Percentiles rank a stretch among this genome's conserved stretches.
These are phyloP conservation scores for Aspergillus niger DNA, from an alignment of 2,329 filamentous ascomycete genomes.

Conservation along the genomic window DNA sequence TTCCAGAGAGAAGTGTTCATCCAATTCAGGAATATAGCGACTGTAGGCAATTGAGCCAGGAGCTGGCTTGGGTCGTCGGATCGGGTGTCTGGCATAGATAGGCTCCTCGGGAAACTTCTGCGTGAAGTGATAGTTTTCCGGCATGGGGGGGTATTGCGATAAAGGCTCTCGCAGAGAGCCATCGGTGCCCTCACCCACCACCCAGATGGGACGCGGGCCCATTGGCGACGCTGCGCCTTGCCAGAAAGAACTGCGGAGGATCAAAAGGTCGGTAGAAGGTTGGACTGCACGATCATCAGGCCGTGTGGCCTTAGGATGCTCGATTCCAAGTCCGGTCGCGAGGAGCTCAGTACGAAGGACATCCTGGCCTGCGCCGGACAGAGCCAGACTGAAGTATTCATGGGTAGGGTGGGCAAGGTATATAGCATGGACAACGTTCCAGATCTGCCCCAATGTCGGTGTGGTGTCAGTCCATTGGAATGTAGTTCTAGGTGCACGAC, in stretches of 20 bases:
- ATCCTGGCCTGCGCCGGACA: conserved; percentile 35
- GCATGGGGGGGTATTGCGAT: conserved; percentile 43
- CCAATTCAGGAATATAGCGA: conserved; percentile 73
- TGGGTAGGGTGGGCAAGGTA: conserved; percentile 35
- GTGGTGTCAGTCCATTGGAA: conserved; percentile 36
- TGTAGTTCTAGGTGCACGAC: conserved; percentile 32
- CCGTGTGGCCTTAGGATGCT: conserved; percentile 24
- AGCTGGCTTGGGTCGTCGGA: conserved; percentile 69
- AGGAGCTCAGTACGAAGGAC: conserved; percentile 48
- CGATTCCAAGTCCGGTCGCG: conserved; percentile 31
- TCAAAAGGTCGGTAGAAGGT: conserved; percentile 41
- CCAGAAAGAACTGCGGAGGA: conserved; percentile 64
- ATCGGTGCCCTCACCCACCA: conserved; percentile 47
- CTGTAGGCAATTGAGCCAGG: conserved; percentile 74
- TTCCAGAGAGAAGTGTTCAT: conserved; percentile 77
- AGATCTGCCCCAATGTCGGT: conserved; percentile 40
- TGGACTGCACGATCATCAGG: conserved; percentile 25
- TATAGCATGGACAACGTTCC: conserved; percentile 41
- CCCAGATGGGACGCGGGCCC: conserved; percentile 65
- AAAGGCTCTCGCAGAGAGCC: conserved; percentile 27
- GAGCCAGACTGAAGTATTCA: conserved; percentile 39
- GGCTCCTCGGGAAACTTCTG: conserved; percentile 51
- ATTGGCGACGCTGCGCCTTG: conserved; percentile 70
- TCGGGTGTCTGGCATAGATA: conserved; percentile 67
- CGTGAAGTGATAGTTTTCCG: conserved; percentile 30